Conservation (phyloP, 1,139 yeast genomes). For the Pichia sp. region DNA sequence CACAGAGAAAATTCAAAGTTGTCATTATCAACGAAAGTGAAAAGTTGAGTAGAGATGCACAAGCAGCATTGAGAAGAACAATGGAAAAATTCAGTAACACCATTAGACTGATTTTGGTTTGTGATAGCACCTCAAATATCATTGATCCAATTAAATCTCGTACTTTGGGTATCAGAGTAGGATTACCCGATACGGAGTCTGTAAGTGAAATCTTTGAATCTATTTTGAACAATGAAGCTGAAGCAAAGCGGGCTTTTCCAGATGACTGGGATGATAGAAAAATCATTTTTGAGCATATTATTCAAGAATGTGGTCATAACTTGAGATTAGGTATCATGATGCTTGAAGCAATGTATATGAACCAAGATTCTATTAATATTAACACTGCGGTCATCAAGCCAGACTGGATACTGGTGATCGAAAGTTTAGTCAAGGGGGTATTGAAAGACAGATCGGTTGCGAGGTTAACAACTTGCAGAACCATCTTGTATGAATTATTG, state of each 20-base stretch:
- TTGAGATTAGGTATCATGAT: conserved; percentile 70
- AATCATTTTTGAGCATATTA: conserved; percentile 42
- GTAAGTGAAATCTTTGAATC: conserved; percentile 43
- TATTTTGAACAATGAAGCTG: conserved; percentile 51
- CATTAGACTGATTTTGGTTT: conserved; percentile 73
- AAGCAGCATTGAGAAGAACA: conserved; percentile 93
- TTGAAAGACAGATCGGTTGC: conserved; percentile 59
- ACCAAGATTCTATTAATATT: conserved; percentile 43
- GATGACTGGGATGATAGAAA: conserved; percentile 30
- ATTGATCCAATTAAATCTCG: conserved; percentile 93
- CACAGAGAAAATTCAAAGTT: conserved; percentile 74
- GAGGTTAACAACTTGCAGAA: conserved; percentile 62
- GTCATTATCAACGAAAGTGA: conserved; percentile 96
- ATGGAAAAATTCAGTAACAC: conserved; percentile 95
- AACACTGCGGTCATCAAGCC: conserved; percentile 43
- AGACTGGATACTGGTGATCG: conserved; percentile 84
- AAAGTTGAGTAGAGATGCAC: conserved; percentile 87
- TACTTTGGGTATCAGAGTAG: conserved; percentile 75
- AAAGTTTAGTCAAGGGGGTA: conserved; percentile 54
- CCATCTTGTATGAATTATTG: conserved; percentile 71
- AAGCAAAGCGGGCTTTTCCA: conserved; percentile 37
- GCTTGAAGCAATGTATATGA: conserved; percentile 80
- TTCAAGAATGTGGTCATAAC: conserved; percentile 55
- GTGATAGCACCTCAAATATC: conserved; percentile 85
- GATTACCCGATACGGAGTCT: conserved; percentile 66